A percentile compares a stretch with the other conserved stretches of the same genome.
phyloP scores from a whole-genome alignment of 345 rosid genomes.

The sweet orange (Citrus sinensis) region DNA sequence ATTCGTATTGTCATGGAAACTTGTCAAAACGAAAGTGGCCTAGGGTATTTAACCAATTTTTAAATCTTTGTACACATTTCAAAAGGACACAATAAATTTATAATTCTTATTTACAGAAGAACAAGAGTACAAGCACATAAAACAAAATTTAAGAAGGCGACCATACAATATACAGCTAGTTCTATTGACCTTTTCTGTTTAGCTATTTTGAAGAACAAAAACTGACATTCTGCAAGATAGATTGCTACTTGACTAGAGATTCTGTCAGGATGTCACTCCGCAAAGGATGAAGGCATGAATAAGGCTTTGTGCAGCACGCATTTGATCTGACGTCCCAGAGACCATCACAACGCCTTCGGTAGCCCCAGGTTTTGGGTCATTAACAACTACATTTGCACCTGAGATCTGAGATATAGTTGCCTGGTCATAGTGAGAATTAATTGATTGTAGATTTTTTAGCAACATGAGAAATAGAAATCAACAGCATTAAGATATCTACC shows the following conservation, averaged over 20 bases:
- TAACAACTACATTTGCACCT: constrained; percentile 64
- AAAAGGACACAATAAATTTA: background rate
- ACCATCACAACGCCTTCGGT: constrained; percentile 57
- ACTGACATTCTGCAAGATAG: background rate
- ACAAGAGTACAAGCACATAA: background rate
- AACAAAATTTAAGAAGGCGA: background rate
- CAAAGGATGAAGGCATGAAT: constrained; percentile 68
- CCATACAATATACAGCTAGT: background rate
- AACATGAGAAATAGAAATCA: background rate
- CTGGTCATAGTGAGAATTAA: constrained; percentile 1
- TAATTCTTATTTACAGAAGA: background rate
- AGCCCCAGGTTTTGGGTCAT: constrained; percentile 63
- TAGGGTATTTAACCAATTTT: background rate
- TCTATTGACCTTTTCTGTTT: background rate
- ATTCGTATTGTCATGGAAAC: background rate
- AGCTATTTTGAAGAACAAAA: background rate
- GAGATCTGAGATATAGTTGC: constrained; percentile 44
- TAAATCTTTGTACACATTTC: background rate
- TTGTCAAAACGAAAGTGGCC: background rate
- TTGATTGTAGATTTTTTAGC: background rate
- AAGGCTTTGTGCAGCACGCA: constrained; percentile 65
- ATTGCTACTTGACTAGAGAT: no score
- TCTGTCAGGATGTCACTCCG: constrained; percentile 31
- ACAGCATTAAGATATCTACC: constrained; percentile 6
- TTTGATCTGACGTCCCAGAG: constrained; percentile 63